phyloP scores from a whole-genome alignment of 495 filamentous ascomycete genomes.

The Penicillium salamii region DNA sequence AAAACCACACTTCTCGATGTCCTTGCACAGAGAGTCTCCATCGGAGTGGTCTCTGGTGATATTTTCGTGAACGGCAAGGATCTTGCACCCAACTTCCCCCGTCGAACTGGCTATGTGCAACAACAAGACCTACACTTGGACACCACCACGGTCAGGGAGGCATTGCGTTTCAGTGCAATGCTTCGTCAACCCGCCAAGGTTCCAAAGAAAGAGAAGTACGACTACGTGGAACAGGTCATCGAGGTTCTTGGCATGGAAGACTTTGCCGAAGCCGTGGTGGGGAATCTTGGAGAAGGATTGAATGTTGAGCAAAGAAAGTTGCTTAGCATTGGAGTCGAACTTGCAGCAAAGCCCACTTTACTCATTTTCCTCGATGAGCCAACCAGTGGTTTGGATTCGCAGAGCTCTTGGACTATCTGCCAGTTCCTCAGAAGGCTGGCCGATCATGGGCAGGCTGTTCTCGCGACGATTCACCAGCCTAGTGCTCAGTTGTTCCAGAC shows the following conservation, averaged over 20 bases:
- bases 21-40: conserved; percentile 50
- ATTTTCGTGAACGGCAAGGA: conserved; percentile 48
- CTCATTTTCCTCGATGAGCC: conserved; percentile 90
- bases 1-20: conserved; percentile 64
- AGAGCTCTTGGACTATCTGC: conserved; percentile 84
- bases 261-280: conserved; percentile 40
- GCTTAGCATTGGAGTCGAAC: conserved; percentile 84
- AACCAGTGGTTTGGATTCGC: conserved; percentile 80
- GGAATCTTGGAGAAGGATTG: conserved; percentile 53
- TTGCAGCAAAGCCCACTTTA: conserved; percentile 80
- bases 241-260: conserved; percentile 45
- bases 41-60: conserved; percentile 50
- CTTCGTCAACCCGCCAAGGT: conserved; percentile 68
- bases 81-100: conserved; percentile 72
- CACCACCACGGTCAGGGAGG: conserved; percentile 82
- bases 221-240: conserved; percentile 48
- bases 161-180: conserved; percentile 77
- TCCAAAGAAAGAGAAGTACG: conserved; percentile 41
- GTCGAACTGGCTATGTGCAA: conserved; percentile 90
- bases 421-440: conserved; percentile 76
- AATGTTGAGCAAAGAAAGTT: conserved; percentile 91
- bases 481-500: conserved; percentile 85
- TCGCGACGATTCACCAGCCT: conserved; percentile 93
- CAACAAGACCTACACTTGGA: conserved; percentile 87
- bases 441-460: conserved; percentile 79